Conservation (phyloP, 345 rosid species). For the Trapa incisa region DNA sequence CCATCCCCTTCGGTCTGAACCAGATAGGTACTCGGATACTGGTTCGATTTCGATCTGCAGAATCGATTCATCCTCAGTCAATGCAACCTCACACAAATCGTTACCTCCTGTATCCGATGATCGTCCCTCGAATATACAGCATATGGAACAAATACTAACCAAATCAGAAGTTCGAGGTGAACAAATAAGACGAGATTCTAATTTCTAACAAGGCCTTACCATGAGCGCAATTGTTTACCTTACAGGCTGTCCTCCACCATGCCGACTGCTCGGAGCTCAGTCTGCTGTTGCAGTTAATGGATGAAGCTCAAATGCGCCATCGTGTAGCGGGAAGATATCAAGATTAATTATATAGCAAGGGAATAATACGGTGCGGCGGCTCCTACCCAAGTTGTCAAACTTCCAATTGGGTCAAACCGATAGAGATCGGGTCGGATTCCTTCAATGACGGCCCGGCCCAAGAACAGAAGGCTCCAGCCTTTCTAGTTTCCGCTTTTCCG, state of each 20-base stretch:
- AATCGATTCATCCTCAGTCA: neutral
- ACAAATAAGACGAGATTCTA: no score
- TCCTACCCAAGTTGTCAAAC: no score
- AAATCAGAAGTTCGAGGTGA: no score
- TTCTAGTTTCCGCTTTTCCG: neutral
- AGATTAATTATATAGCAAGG: no score
- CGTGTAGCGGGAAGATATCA: no score
- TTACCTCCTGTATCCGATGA: slow-evolving; percentile 81
- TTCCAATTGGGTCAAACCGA: no score
- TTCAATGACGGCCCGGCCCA: neutral
- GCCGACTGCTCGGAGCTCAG: slow-evolving; percentile 9
- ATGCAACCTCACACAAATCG: neutral
- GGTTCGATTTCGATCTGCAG: slow-evolving; percentile 68
- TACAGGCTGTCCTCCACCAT: slow-evolving; percentile 92
- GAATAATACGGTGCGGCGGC: no score
- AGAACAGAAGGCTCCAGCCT: no score
- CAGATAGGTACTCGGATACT: slow-evolving; percentile 63
- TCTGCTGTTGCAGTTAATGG: neutral
- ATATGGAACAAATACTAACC: slow-evolving; percentile 19
- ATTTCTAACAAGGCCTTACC: no score
- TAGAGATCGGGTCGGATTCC: no score
- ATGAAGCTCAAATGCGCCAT: no score
- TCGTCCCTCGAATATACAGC: slow-evolving; percentile 69
- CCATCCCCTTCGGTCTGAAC: slow-evolving; percentile 83
- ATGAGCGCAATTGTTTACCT: slow-evolving; percentile 21